phyloP scores from a whole-genome alignment of 129 eudicot species.

The carrot (Daucus carota) region DH1_v3.0 NC_030389.2:44773501-44774000 shows the following conservation, averaged over 20 bases:
- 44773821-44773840: conserved; percentile 74
- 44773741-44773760: conserved; percentile 63
- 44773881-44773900: conserved; percentile 47
- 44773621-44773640: not conserved
- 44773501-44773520: not conserved
- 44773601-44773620: not conserved
- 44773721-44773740: conserved; percentile 74
- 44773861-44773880: conserved; percentile 58
- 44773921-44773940: not conserved
- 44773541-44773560: not conserved
- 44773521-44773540: not conserved
- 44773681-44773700: conserved; percentile 8
- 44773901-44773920: conserved; percentile 42
- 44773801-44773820: conserved; percentile 51
- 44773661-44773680: not conserved
- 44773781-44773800: conserved; percentile 69
- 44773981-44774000: not conserved
- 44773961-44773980: not conserved
- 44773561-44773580: not conserved
- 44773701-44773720: conserved; percentile 65
- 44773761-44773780: conserved; percentile 74
- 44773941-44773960: not conserved
- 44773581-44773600: not conserved
- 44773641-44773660: not conserved
- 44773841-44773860: conserved; percentile 75